These are phyloP conservation scores for Oemleria cerasiformis DNA, from an alignment of 306 rosid genomes.

Conservation along the genomic window DNA sequence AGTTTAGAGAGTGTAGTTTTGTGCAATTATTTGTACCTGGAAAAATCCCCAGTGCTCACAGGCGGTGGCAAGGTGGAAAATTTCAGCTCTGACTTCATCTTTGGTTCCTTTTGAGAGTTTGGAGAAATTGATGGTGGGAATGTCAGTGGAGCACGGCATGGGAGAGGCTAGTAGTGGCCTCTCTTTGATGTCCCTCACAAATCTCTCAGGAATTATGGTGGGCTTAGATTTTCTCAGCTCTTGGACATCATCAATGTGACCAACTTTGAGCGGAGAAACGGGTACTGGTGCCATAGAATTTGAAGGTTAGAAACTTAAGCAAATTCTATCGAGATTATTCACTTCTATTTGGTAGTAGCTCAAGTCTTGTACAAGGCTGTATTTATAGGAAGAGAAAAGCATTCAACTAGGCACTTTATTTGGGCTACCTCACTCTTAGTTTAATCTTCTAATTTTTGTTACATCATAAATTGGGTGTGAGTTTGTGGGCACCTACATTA, in stretches of 20 bases:
- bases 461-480: slow-evolving; percentile 13
- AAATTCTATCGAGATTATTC: slow-evolving; percentile 13
- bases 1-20: not conserved
- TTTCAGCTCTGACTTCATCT: slow-evolving; percentile 43
- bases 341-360: slow-evolving; percentile 10
- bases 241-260: slow-evolving; percentile 93
- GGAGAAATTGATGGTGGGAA: slow-evolving; percentile 75
- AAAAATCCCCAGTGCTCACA: slow-evolving; percentile 93
- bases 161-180: slow-evolving; percentile 52
- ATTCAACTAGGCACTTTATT: slow-evolving; percentile 21
- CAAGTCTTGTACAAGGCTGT: slow-evolving; percentile 18
- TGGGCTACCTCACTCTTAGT: not conserved
- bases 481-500: slow-evolving; percentile 28
- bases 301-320: slow-evolving; percentile 7
- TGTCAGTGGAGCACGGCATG: slow-evolving; percentile 32
- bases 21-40: slow-evolving; percentile 50
- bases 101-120: slow-evolving; percentile 50
- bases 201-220: slow-evolving; percentile 71
- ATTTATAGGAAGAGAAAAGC: slow-evolving; percentile 53
- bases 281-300: slow-evolving; percentile 70
- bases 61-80: slow-evolving; percentile 57
- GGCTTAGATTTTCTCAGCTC: slow-evolving; percentile 73
- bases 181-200: slow-evolving; percentile 66
- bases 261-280: slow-evolving; percentile 49
- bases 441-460: not conserved